phyloP scores from a whole-genome alignment of 2,329 filamentous ascomycete genomes.

The Aurifilum marmelostoma region DNA sequence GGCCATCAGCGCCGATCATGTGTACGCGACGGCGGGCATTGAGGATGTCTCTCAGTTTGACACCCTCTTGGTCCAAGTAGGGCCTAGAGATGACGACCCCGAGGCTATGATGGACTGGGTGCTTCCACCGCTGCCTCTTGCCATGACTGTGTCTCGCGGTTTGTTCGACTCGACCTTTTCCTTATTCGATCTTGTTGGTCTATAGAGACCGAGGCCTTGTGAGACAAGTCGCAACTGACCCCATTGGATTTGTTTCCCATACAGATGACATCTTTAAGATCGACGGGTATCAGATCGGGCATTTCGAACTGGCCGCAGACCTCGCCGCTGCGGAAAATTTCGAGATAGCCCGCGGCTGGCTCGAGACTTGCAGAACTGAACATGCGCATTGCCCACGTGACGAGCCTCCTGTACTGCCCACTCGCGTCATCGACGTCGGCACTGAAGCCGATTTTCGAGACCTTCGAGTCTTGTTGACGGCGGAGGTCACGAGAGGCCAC shows the following conservation, averaged over 20 bases:
- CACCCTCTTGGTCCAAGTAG: slow-evolving; percentile 10
- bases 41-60: background rate
- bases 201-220: too few relatives aligned
- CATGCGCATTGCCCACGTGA: background rate
- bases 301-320: background rate
- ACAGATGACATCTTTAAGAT: background rate
- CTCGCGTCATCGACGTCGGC: slow-evolving; percentile 12
- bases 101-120: slow-evolving; percentile 1
- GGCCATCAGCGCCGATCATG: background rate
- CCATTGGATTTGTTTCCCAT: too few relatives aligned
- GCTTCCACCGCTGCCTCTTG: slow-evolving; percentile 2
- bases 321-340: slow-evolving; percentile 1
- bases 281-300: background rate
- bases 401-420: background rate
- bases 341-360: slow-evolving; percentile 1
- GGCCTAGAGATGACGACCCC: background rate
- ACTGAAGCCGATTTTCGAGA: background rate
- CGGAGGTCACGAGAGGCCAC: background rate
- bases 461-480: background rate
- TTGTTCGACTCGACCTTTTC: too few relatives aligned
- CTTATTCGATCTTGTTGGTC: too few relatives aligned
- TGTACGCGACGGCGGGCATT: background rate
- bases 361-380: background rate
- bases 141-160: background rate
- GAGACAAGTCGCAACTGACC: background rate